Evolutionary conservation across 306 rosid genomes (phyloP), one percentile per base, ranked within the genome.

Genomic region (Vigna reflexopilosa): DNA sequence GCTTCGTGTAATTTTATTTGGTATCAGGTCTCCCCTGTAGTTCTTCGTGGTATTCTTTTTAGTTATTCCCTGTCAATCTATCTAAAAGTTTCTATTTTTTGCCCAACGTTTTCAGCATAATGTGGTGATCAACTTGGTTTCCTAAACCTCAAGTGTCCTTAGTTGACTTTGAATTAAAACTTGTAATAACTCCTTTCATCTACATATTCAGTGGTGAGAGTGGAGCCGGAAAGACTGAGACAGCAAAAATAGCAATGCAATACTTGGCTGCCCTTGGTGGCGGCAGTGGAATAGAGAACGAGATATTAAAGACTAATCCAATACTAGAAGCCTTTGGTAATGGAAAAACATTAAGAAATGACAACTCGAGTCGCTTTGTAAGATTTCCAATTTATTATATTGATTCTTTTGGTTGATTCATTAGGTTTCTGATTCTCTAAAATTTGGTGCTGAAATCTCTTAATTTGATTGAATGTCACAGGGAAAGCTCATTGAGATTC

Each of bases 331-430:
- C 98, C 75, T 95, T 95, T 88, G 99, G 99, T 7, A 95, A 95
- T 86, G 98, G 98, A 24, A 95, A 95, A 84, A 95, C 98, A 62
- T 85, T 87, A 83, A 88, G 99, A 91, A 95, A 95, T 88, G 99
- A 95, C 90, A 95, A 95, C 94, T 95, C 98, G 58, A 95, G 98
- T 88, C 99, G 99, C 72, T 95, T 95, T 81, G 99, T 95, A 93
- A 95, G 98, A 79, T 67, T 83, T 79, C 78, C 51, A 57, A 5
- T 57, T 77, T 78, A 50, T 80, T 51, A 61, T 57, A 55, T 63
- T 73, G 48, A 17, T 73, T 81, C 79, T 81, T 67, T 55, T 19
- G 75, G 57, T 90, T 83, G 42, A 47, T 34, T 70, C 70, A 67
- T 71, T 63, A 74, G 58, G 79, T 34, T 83, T 55, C 36, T 45